phyloP scores from a whole-genome alignment of 2,329 filamentous ascomycete species.

The Penicillium hesseltinei region DNA sequence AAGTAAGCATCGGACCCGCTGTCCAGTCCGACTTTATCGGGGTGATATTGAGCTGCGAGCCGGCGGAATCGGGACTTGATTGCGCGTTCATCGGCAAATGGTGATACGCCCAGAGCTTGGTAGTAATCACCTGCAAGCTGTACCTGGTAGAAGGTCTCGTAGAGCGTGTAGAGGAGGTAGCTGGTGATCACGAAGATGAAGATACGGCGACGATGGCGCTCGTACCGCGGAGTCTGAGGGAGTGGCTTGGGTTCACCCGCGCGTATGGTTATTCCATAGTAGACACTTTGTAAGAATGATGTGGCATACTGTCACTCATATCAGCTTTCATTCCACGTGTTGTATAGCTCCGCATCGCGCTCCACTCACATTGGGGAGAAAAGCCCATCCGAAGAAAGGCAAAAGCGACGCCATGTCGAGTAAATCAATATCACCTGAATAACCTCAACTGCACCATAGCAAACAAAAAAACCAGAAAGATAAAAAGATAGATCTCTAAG shows the following conservation, averaged over 20 bases:
- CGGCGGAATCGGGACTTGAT: slow-evolving; percentile 84
- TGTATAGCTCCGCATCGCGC: slow-evolving; percentile 7
- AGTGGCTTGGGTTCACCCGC: slow-evolving; percentile 79
- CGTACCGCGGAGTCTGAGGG: slow-evolving; percentile 64
- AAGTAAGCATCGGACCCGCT: slow-evolving; percentile 58
- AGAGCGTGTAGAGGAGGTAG: slow-evolving; percentile 89
- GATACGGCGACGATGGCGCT: slow-evolving; percentile 75
- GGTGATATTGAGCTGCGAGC: slow-evolving; percentile 68
- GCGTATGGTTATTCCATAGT: slow-evolving; percentile 84
- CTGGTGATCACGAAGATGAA: slow-evolving; percentile 76
- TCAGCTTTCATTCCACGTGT: slow-evolving; percentile 8
- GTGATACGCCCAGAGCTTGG: slow-evolving; percentile 67
- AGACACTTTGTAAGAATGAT: slow-evolving; percentile 72
- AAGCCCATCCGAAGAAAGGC: slow-evolving; percentile 60
- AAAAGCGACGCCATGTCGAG: slow-evolving; percentile 47
- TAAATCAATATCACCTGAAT: neutral
- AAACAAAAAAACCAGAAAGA: neutral
- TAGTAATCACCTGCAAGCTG: slow-evolving; percentile 74
- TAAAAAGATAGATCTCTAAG: neutral
- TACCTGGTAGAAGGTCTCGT: slow-evolving; percentile 83
- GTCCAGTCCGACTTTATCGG: slow-evolving; percentile 68
- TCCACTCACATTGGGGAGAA: slow-evolving; percentile 58
- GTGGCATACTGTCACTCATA: slow-evolving; percentile 64
- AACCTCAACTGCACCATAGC: slow-evolving; percentile 13
- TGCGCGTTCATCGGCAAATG: slow-evolving; percentile 67